Evolutionary conservation across 176 grass and related monocot species (phyloP).

Genomic region (Musa beccarii): DNA sequence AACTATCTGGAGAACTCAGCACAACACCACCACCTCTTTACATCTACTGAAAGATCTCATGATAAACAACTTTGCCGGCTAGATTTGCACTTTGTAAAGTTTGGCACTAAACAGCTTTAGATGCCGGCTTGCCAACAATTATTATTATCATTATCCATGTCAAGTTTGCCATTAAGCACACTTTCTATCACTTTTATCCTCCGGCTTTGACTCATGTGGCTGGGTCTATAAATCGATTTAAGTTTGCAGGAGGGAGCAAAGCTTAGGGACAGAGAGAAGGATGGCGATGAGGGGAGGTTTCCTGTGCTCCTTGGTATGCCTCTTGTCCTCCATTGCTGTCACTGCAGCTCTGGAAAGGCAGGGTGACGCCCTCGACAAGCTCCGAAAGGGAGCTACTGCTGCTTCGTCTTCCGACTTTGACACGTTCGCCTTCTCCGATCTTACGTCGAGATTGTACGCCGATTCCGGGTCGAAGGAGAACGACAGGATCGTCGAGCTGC

Average conservation of each 20-base stretch:
- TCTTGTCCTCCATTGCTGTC: background rate
- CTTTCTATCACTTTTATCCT: no score
- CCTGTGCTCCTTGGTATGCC: background rate
- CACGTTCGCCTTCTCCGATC: background rate
- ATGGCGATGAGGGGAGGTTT: background rate
- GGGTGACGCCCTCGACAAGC: background rate
- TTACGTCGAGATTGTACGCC: background rate
- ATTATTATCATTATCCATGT: no score
- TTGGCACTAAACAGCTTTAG: no score
- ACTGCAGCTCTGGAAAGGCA: background rate
- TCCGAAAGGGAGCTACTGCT: no score
- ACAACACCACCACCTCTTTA: no score
- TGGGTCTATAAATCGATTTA: background rate
- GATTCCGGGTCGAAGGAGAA: slow-evolving; percentile 32
- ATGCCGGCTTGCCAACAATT: no score
- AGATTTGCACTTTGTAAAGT: no score
- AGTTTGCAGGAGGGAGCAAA: no score
- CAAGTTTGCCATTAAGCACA: no score
- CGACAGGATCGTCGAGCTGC: slow-evolving; percentile 51
- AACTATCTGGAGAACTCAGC: no score
- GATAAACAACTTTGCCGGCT: no score
- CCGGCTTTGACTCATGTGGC: background rate
- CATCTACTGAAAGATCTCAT: no score
- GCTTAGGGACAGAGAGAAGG: background rate
- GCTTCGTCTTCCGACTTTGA: background rate